Evolutionary conservation across 202 grass and related monocot species (phyloP), one percentile per base, ranked within the genome.

Genomic region (Schoenoplectus tabernaemontani): DNA sequence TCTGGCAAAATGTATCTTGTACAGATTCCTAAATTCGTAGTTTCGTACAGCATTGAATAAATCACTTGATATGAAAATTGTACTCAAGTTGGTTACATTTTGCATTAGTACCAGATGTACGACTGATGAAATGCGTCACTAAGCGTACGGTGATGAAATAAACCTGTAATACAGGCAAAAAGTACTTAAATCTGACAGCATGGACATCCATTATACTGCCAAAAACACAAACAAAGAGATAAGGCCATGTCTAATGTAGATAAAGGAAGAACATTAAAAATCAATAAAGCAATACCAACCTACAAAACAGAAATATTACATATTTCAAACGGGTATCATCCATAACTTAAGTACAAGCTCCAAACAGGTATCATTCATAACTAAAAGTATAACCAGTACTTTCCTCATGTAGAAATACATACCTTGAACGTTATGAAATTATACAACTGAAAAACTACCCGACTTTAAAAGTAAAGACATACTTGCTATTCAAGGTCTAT

Each of bases 381-480:
- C 19, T 37, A n/a, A 11, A 44, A 54, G 68, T 50, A 75, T 32
- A 75, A 37, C 28, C 17, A 75, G 26, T 36, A 53, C 26, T 75
- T 26, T 56, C 28, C 70, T 42, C 78, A 64, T 41, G 24, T 39
- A 80, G 42, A 3, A 37, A 65, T 50, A 60, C 57, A 80, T 80
- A 80, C 3, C 19, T 63, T 62, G 59, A 64, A 80, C 51, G 17
- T 64, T 48, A 20, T 48, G 39, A 80, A 79, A 80, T 80, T 80
- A 80, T 80, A 80, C 59, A 80, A 63, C 57, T 47, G 57, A 47
- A 46, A 80, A 32, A 48, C 59, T 80, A 42, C 37, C 37, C 36
- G 19, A 80, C 57, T 75, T n/a, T n/a, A 17, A 75, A 56, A 75
- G 42, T 20, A 47, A 62, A 61, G 38, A 20, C 41, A 80, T 46